These are phyloP conservation scores for Claviceps maximensis DNA, from an alignment of 2,329 filamentous ascomycete genomes.

Conservation along the genomic window DNA sequence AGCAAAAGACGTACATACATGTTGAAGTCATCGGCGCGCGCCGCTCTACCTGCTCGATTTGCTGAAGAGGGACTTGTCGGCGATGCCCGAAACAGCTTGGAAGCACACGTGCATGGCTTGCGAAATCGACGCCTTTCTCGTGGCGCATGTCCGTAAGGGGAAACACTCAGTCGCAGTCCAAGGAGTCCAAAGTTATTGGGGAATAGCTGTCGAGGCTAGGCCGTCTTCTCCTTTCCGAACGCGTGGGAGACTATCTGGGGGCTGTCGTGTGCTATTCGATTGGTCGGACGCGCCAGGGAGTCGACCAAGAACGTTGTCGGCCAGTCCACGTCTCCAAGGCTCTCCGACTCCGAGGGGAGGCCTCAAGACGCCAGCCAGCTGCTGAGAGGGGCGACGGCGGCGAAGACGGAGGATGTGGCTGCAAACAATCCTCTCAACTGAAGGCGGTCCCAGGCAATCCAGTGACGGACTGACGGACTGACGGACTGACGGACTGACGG, in stretches of 20 bases:
- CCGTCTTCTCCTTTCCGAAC: background rate
- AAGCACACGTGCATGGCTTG: background rate
- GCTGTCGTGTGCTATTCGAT: background rate
- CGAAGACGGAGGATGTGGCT: background rate
- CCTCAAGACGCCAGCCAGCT: background rate
- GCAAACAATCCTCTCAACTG: background rate
- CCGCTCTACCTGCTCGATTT: background rate
- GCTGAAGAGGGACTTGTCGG: background rate
- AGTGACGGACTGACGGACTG: background rate
- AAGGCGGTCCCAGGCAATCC: background rate
- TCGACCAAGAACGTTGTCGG: background rate
- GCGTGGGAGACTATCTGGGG: background rate
- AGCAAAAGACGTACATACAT: too few relatives aligned
- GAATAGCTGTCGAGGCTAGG: background rate
- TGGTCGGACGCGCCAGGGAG: background rate
- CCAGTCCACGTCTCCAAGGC: background rate
- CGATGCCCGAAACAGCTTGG: constrained; percentile 1
- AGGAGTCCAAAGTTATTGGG: background rate
- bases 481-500: background rate
- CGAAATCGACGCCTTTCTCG: background rate
- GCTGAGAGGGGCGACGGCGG: background rate
- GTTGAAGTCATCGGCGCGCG: background rate
- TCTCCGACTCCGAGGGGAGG: background rate
- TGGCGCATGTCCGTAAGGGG: background rate
- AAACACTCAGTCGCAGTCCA: background rate